Evolutionary conservation across 805 yeast species (phyloP).

Genomic region (Yamadazyma nakazawae): DNA sequence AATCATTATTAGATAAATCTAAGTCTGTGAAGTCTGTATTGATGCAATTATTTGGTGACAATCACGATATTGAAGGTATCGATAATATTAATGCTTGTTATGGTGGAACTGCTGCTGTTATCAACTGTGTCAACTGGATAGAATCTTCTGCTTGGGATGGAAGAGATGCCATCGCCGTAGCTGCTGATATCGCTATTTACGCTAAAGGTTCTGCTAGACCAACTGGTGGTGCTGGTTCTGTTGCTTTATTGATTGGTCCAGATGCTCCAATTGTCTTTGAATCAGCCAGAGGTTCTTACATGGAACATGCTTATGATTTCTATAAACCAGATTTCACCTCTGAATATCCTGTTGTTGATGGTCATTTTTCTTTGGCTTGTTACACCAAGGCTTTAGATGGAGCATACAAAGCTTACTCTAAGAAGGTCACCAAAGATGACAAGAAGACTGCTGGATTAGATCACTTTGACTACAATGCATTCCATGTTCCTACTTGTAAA

Average conservation of each 20-base stretch:
- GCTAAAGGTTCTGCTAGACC: constrained; percentile 98
- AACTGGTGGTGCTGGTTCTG: constrained; percentile 98
- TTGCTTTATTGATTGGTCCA: constrained; percentile 92
- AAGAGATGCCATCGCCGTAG: constrained; percentile 92
- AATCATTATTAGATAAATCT: constrained; percentile 93
- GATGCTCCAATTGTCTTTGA: constrained; percentile 97
- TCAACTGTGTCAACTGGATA: constrained; percentile 93
- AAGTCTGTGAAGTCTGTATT: constrained; percentile 94
- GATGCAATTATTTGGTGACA: constrained; percentile 89
- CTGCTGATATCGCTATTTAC: constrained; percentile 97
- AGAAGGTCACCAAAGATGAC: constrained; percentile 56
- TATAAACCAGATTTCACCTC: constrained; percentile 96
- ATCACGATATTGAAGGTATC: constrained; percentile 90
- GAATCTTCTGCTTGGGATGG: constrained; percentile 98
- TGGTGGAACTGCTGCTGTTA: constrained; percentile 95
- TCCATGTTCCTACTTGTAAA: constrained; percentile 98
- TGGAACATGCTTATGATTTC: constrained; percentile 97
- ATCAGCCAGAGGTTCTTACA: constrained; percentile 81
- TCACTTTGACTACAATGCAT: constrained; percentile 86
- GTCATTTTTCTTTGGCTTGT: constrained; percentile 91
- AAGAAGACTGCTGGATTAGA: constrained; percentile 57
- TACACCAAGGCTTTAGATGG: constrained; percentile 90
- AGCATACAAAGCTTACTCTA: constrained; percentile 78
- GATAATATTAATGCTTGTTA: constrained; percentile 97
- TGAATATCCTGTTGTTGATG: constrained; percentile 97